phyloP scores from a whole-genome alignment of 2,329 filamentous ascomycete genomes.

The Aspergillus ochraceoroseus region DNA sequence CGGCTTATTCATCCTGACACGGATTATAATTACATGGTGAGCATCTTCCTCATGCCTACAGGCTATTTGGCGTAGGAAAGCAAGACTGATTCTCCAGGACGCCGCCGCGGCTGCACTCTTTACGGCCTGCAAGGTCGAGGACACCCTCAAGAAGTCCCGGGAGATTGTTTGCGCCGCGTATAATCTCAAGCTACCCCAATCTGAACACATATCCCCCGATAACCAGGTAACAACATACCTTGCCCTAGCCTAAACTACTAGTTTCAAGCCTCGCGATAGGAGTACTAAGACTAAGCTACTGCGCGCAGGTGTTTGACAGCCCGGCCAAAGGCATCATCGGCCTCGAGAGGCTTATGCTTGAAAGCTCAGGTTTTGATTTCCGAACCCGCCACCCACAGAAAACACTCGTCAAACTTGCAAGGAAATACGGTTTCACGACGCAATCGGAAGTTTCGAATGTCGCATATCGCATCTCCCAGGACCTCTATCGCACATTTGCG shows the following conservation, averaged over 20 bases:
- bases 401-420: constrained; percentile 71
- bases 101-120: constrained; percentile 84
- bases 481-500: constrained; percentile 88
- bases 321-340: constrained; percentile 78
- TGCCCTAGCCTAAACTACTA: not conserved
- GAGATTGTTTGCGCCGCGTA: constrained; percentile 89
- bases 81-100: constrained; percentile 51
- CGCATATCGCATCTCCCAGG: constrained; percentile 77
- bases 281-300: not conserved
- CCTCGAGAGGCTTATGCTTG: constrained; percentile 85
- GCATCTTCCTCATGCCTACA: constrained; percentile 14
- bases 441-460: constrained; percentile 55
- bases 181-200: constrained; percentile 67
- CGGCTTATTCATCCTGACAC: constrained; percentile 76
- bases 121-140: constrained; percentile 93
- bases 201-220: constrained; percentile 69
- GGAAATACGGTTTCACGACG: constrained; percentile 53
- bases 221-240: constrained; percentile 64
- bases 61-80: not conserved
- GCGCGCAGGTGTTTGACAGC: constrained; percentile 66
- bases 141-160: constrained; percentile 92
- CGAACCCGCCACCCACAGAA: constrained; percentile 83
- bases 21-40: constrained; percentile 69
- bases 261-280: not conserved
- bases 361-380: constrained; percentile 91